Conservation (phyloP, 108 stramenopile genomes). For the Cyclotella atomus region DNA sequence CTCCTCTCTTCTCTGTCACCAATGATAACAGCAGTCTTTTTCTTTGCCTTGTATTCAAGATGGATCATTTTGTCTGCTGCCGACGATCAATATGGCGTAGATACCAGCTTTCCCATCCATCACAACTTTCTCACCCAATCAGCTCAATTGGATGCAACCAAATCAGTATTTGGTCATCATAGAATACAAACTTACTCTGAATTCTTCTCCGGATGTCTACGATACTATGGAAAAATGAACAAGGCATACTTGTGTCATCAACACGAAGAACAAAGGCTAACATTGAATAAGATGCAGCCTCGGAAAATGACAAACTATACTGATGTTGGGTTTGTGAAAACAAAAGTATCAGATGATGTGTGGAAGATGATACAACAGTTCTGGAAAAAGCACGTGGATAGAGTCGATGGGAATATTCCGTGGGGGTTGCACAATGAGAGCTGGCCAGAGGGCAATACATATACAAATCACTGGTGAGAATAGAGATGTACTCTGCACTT, state of each 20-base stretch:
- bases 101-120: conserved; percentile 48
- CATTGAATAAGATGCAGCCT: conserved; percentile 27
- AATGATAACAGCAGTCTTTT: not conserved
- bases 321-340: conserved; percentile 38
- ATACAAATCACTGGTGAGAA: conserved; percentile 56
- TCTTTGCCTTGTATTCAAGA: not conserved
- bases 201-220: conserved; percentile 37
- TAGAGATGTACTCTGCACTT: too few species aligned
- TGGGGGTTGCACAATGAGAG: conserved; percentile 16
- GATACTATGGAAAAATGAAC: conserved; percentile 6
- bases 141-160: conserved; percentile 3
- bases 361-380: conserved; percentile 29
- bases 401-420: conserved; percentile 12
- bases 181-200: conserved; percentile 22
- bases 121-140: conserved; percentile 16
- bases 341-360: conserved; percentile 24
- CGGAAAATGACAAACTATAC: conserved; percentile 38
- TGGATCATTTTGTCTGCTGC: not conserved
- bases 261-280: conserved; percentile 33
- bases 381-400: conserved; percentile 21
- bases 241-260: conserved; percentile 16
- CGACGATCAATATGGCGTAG: conserved; percentile 23
- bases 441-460: conserved; percentile 59
- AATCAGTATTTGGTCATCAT: conserved; percentile 11
- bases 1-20: not conserved